Base-by-base conservation (phyloP, 352 stramenopile species). In the Globisporangium barbulae region DNA sequence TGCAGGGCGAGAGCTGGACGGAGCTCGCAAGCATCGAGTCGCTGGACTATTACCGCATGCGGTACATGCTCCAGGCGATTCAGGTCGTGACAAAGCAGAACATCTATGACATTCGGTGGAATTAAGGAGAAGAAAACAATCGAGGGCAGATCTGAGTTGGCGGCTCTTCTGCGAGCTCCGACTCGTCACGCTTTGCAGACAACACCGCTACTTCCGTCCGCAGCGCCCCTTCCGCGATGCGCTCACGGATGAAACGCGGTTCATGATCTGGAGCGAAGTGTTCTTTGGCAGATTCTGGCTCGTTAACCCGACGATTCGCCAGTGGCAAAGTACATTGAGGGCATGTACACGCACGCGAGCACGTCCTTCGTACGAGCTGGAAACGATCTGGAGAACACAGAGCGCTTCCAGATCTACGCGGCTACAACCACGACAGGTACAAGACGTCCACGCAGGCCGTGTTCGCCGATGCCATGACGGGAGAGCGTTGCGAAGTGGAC, bases 41-140 rank as follows among this genome's bases (percentile, higher is more conserved):
- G 44, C 21, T 63, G 17, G 57, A 54, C 47, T 65, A 65, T 49
- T 65, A 59, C 19, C 59, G 59, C 17, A 12, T 58, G 17, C 59
- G 59, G n/a, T 65, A 59, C 49, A 33, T 65, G 49, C 25, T 65
- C 50, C 60, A 65, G 7, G 48, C 59, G 21, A 33, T 65, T 25
- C 48, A 65, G 21, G 59, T 65, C 9, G 48, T 59, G 35, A 52
- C 17, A 12, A 59, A 53, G 22, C 59, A 63, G 22, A 49, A 63
- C 22, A 48, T 63, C 7, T 44, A 63, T 33, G 3, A 33, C 0
- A 63, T 55, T 17, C 30, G 13, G 21, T 55, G 30, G 31, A 3
- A 25, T 30, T 42, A n/a, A 35, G 22, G 48, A 22, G 5, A 8
- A 22, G 25, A 25, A 33, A 8, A 8, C 15, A 4, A 45, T 45